Evolutionary conservation across 306 rosid species (phyloP), one percentile per base, ranked within the genome.

Genomic region (Prunus mongolica): DNA sequence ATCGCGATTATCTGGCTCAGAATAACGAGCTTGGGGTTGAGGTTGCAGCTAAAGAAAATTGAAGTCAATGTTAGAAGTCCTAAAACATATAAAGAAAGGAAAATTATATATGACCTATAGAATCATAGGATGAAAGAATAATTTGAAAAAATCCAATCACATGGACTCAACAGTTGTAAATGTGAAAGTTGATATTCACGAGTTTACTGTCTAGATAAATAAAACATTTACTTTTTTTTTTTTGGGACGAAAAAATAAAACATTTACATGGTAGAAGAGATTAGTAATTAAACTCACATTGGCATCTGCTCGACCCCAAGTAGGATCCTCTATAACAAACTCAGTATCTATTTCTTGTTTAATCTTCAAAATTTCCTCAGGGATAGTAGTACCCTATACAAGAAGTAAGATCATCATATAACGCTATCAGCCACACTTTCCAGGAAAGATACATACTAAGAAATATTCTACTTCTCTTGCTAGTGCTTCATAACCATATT

Each of bases 1-100:
- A 69, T 84, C 82, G 41, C 82, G 82, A 57, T 74, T 74, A 51
- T 84, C 87, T 62, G 80, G 69, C 81, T 84, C 85, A 22, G 76
- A 69, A 79, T 77, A 69, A 68, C 73, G 87, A 69, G 64, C 47
- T 77, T 77, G 80, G 54, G 72, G 57, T 77, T 77, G 84, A 20
- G 78, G 44, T 78, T 77, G 84, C 78, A 4, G 67, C 82, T 81
- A 44, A 73, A 16, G 66, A 41, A 3, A 18, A 27, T 54, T 24
- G n/a, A 63, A 71, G 57, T 12, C 5, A 30, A 41, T 38, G 52
- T 71, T 12, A 62, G 69, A 66, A 19, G 24, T 66, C 16, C 32
- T 71, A 4, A 4, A 32, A 19, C 41, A 38, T 45, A 68, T 12
- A 20, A 4, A 67, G 34, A 18, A 44, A 24, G 61, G 41, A 18